Evolutionary conservation across 2,329 filamentous ascomycete species (phyloP), one percentile per base, ranked within the genome.

Genomic region (Fusarium hainanense): DNA sequence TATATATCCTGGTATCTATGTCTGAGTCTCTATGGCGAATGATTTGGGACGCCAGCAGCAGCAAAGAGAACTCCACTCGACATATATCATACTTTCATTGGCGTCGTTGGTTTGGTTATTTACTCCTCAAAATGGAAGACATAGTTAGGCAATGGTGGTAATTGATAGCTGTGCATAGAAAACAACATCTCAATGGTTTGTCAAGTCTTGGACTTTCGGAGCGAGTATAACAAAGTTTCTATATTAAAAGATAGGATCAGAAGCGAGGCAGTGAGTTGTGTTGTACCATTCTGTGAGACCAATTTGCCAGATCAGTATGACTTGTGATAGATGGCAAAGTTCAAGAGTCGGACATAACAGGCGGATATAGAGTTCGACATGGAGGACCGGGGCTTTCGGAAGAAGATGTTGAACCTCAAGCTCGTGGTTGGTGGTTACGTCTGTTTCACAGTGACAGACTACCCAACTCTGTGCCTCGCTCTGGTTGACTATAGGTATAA

Each of bases 1-100:
- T 75, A 75, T 71, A 71, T 73, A 72, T 74, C 70, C 58, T 54
- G 58, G 68, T 72, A 72, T 73, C 59, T 71, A 72, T 61, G 70
- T 72, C 73, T 55, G 64, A 61, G 63, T 71, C 72, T 71, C 63
- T 60, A 58, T 56, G 69, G 64, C 66, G 46, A 64, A 70, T 58
- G 57, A 65, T 58, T 58, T 51, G 46, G 30, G 32, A 61, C 54
- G 47, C 55, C 54, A 61, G 60, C 62, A 65, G 54, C 58, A 65
- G 61, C 61, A 68, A 57, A 68, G 72, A 69, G 57, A 67, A 71
- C 69, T 74, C 56, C 71, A 74, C 74, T 76, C 74, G 73, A 73
- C 60, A 67, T 64, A 42, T 66, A 70, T 67, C 54, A 37, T 66
- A 47, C 30, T 64, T 54, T 50, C 63, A 54, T 68, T 66, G 73